These are phyloP conservation scores for Phytophthora constricta DNA, from an alignment of 352 stramenopile genomes.

Conservation along the genomic window DNA sequence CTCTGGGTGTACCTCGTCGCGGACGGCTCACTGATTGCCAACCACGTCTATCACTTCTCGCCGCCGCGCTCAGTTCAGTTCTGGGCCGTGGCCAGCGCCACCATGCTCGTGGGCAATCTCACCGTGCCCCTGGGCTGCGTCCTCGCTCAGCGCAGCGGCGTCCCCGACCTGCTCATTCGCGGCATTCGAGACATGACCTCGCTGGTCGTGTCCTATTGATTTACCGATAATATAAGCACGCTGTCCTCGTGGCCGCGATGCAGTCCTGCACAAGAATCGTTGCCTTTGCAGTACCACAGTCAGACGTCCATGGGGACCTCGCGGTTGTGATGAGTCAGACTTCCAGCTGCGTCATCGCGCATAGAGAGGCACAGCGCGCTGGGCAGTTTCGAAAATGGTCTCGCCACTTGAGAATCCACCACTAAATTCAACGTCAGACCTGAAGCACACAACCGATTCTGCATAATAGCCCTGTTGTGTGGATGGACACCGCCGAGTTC, in stretches of 20 bases:
- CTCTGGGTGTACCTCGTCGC: conserved; percentile 41
- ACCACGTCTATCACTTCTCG: conserved; percentile 47
- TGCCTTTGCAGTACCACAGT: background rate
- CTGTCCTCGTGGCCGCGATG: background rate
- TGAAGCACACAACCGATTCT: background rate
- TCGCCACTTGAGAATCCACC: conserved; percentile 16
- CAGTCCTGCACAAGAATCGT: background rate
- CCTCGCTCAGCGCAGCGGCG: conserved; percentile 28
- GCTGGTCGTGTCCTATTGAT: background rate
- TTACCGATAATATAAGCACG: background rate
- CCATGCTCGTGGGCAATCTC: conserved; percentile 39
- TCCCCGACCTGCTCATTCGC: conserved; percentile 24
- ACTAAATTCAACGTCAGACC: conserved; percentile 6
- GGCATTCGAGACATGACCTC: conserved; percentile 3
- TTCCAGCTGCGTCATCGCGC: conserved; percentile 11
- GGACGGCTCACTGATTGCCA: conserved; percentile 34
- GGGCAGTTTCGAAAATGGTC: conserved; percentile 3
- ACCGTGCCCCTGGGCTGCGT: conserved; percentile 40
- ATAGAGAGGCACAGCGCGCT: background rate
- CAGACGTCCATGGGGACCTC: background rate
- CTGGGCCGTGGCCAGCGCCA: conserved; percentile 38
- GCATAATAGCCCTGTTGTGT: background rate
- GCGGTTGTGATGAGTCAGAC: background rate
- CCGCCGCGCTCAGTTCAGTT: conserved; percentile 43
- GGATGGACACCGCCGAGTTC: conserved; percentile 34